These are phyloP conservation scores for Paramecium pentaurelia DNA, from an alignment of 73 alveolate species.

Conservation along the genomic window DNA sequence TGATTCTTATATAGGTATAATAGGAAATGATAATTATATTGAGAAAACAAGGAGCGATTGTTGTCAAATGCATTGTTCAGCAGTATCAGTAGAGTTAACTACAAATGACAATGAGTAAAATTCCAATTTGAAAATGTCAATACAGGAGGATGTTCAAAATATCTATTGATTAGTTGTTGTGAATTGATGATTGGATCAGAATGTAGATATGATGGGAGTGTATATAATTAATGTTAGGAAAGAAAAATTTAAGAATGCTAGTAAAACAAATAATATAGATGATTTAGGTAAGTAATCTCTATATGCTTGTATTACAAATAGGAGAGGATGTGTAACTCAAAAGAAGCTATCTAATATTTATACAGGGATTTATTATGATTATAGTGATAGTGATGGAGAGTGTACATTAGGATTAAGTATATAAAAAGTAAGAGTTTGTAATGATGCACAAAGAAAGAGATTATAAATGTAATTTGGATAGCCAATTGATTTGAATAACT, in stretches of 20 bases:
- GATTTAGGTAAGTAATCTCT: not conserved
- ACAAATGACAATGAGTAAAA: not conserved
- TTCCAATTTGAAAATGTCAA: not conserved
- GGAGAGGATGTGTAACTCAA: constrained; percentile 15
- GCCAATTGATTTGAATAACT: too few species aligned
- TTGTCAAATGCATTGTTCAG: not conserved
- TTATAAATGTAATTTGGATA: not conserved
- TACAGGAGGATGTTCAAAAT: constrained; percentile 6
- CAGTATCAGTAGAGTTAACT: not conserved
- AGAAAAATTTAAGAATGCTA: not conserved
- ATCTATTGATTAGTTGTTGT: not conserved
- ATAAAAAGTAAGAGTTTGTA: not conserved
- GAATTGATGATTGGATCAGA: constrained; percentile 1
- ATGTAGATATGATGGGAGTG: not conserved
- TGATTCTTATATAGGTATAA: not conserved
- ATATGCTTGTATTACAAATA: not conserved
- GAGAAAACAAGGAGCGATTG: not conserved
- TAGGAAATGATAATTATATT: constrained; percentile 16
- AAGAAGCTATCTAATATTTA: not conserved
- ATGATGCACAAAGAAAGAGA: not conserved
- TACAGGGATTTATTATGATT: not conserved
- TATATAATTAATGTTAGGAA: not conserved
- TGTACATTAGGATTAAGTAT: not conserved
- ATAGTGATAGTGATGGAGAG: constrained; percentile 19
- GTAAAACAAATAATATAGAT: not conserved